Evolutionary conservation across 192 early-diverging fungal species (phyloP), one percentile per base, ranked within the genome.

Genomic region (Phycomyces nitens): DNA sequence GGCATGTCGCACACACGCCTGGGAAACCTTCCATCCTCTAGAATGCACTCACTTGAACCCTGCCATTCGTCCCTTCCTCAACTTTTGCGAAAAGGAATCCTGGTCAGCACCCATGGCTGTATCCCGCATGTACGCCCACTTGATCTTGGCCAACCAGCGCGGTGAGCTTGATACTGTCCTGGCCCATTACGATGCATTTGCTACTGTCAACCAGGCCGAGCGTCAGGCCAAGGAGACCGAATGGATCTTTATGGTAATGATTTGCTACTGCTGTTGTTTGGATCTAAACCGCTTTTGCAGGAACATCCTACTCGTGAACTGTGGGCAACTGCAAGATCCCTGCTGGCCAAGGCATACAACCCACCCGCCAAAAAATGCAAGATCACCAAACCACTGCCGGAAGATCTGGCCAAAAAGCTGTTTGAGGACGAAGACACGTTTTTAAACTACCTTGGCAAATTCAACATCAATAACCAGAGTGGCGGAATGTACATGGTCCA

Each of bases 381-480:
- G 22, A 67, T 86, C 51, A 82, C 72, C 26, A 72, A 79, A 51
- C 70, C 80, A 2, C 58, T 86, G 12, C 84, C 84, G 0, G 72
- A 75, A 16, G 62, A 72, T 24, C 51, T 82, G 23, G 65, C 70
- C 7, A 61, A 79, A 15, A 66, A 65, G 24, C 68, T 86, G 44
- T 83, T 86, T 42, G 70, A 77, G 8, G 60, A 72, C 24, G 78
- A 82, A 68, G 72, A 78, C 39, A 80, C 79, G 0, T 86, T 80
- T 62, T 65, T 86, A 24, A 73, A 79, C 9, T 79, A 78, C 39
- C 69, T 86, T 16, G 84, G 84, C 29, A 76, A 80, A 44, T 86
- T 80, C 64, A 82, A 83, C 62, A 74, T 86, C 64, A 86, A 86
- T 58, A 83, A 86, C 66, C 84, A 86, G 56, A 78, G 80, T 41